A percentile compares a stretch with the other conserved stretches of the same genome.
These are phyloP conservation scores for Neurospora sp. DNA, from an alignment of 495 filamentous ascomycete genomes.

Conservation along the genomic window DNA sequence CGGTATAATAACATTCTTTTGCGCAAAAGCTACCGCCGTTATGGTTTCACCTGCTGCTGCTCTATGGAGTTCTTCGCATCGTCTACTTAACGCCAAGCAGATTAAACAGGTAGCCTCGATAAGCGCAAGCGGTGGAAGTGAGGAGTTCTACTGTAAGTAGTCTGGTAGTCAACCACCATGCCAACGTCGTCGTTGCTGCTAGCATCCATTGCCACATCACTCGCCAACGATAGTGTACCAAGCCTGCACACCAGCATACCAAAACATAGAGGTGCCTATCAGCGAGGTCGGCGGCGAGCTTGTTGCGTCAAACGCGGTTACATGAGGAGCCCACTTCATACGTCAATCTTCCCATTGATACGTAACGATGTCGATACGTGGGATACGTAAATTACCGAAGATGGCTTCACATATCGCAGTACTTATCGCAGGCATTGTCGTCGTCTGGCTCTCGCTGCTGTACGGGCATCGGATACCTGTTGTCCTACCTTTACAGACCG, in stretches of 20 bases:
- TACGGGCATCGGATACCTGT: neutral
- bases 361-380: neutral
- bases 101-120: neutral
- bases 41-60: neutral
- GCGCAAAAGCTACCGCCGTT: neutral
- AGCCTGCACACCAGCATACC: neutral
- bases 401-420: neutral
- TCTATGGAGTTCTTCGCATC: neutral
- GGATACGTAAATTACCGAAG: neutral
- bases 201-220: neutral
- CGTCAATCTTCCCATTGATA: neutral
- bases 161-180: too few species aligned
- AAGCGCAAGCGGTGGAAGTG: neutral
- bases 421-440: neutral
- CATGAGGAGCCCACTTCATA: neutral
- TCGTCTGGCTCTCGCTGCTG: neutral
- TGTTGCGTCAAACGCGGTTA: neutral
- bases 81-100: neutral
- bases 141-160: neutral
- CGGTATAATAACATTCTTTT: neutral
- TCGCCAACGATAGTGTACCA: neutral
- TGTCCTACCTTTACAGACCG: neutral
- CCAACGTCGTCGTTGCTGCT: neutral
- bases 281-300: neutral
- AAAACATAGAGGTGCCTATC: neutral